Evolutionary conservation across 352 stramenopile genomes (phyloP).

Genomic region (Phytophthora nicotianae): DNA sequence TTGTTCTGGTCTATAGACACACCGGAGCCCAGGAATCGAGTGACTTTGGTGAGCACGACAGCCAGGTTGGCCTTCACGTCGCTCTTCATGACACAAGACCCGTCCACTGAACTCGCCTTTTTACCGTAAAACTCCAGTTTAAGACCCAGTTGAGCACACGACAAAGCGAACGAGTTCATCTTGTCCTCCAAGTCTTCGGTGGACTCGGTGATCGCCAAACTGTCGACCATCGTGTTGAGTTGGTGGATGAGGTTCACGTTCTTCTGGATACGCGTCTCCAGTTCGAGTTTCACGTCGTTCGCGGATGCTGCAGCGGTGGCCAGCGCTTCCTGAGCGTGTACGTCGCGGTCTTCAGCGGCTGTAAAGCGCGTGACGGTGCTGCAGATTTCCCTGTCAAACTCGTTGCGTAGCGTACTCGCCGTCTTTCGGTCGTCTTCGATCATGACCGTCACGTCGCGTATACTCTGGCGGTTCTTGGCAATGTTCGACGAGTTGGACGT

Average conservation of each 20-base stretch:
- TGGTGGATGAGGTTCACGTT: constrained; percentile 72
- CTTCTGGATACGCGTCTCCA: constrained; percentile 51
- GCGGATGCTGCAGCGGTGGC: constrained; percentile 26
- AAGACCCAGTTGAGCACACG: constrained; percentile 50
- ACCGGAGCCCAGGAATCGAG: constrained; percentile 60
- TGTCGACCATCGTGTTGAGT: constrained; percentile 70
- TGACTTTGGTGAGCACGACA: constrained; percentile 54
- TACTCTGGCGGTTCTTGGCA: constrained; percentile 46
- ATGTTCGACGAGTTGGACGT: constrained; percentile 46
- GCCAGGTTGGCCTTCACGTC: constrained; percentile 48
- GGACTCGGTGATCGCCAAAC: constrained; percentile 61
- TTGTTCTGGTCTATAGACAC: constrained; percentile 73
- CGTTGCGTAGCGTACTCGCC: constrained; percentile 24
- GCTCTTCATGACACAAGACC: constrained; percentile 24
- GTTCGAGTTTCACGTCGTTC: constrained; percentile 31
- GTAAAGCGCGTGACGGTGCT: constrained; percentile 32
- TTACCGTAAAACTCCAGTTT: constrained; percentile 63
- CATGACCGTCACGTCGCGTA: constrained; percentile 40
- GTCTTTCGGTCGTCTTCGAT: constrained; percentile 42
- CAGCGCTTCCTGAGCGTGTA: constrained; percentile 39
- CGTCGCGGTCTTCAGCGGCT: constrained; percentile 33
- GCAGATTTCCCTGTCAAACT: constrained; percentile 41
- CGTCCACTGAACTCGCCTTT: constrained; percentile 20
- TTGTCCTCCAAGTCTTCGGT: constrained; percentile 67
- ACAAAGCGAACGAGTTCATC: constrained; percentile 48